Conservation (phyloP, 176 grass and related monocot genomes). For the Oryza meyeriana region DNA sequence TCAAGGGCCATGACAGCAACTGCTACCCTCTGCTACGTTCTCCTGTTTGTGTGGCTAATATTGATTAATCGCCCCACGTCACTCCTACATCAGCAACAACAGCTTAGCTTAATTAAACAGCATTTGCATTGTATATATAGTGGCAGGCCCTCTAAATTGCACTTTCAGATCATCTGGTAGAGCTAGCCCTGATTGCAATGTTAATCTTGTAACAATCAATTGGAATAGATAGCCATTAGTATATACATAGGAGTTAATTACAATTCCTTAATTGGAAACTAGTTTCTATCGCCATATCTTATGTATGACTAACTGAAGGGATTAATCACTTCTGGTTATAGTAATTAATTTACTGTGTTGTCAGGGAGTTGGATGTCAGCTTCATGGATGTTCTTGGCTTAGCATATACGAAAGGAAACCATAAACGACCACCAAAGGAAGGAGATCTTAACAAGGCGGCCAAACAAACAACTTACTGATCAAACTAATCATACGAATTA, state of each 20-base stretch:
- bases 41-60: constrained; percentile 26
- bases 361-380: not conserved
- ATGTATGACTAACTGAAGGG: not conserved
- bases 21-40: constrained; percentile 22
- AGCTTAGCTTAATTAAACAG: not conserved
- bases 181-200: not conserved
- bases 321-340: not conserved
- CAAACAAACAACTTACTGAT: constrained; percentile 29
- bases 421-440: constrained; percentile 6
- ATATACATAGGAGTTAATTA: not conserved
- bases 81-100: constrained; percentile 3
- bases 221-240: not conserved
- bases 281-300: not conserved
- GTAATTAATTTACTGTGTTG: not conserved
- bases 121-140: not conserved
- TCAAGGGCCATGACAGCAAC: constrained; percentile 57
- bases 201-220: not conserved
- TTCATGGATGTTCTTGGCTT: constrained; percentile 16
- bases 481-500: constrained; percentile 22
- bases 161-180: not conserved
- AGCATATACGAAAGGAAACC: not conserved
- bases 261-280: not conserved
- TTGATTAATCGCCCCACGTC: constrained; percentile 33
- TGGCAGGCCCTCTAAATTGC: not conserved
- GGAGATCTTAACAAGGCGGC: constrained; percentile 20